Base-by-base conservation (phyloP, 345 rosid species). In the Kernera saxatilis region DNA sequence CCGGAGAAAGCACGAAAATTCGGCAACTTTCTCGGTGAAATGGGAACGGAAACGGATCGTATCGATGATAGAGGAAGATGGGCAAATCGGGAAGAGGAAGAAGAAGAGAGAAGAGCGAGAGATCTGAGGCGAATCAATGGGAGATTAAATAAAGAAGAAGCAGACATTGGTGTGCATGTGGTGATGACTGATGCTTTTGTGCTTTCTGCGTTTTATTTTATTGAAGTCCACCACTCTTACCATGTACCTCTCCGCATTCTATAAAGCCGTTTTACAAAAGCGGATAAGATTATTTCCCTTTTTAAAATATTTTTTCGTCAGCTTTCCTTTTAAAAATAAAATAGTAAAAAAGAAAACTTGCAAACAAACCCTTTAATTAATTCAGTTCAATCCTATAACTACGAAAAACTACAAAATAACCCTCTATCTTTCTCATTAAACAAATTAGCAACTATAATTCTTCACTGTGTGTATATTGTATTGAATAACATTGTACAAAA, bases 61-160 rank as follows among this genome's bases (percentile, higher is more conserved):
- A 60, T 19, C 25, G 36, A 15, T 12, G 70, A 39, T 5, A 43
- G 54, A 52, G 69, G 35, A 10, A 23, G 63, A 58, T n/a, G 72
- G 68, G 27, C 0, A 19, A 77, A 65, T 25, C 30, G 51, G 36
- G 71, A 62, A 52, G 70, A 43, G 41, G 74, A 49, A 17, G 50
- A 27, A 27, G 39, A 68, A 32, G 59, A 51, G 15, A 62, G 54
- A 36, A 54, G 12, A 52, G 62, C 4, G 69, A 62, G 69, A 30
- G 80, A 79, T 77, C 80, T 77, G 73, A 71, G n/a, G 30, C 71
- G 75, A 76, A 76, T 48, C 67, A 50, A 63, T 2, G 71, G 40
- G 54, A 76, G 46, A 55, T 57, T 64, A 70, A 76, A 63, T 64
- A 70, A 56, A 64, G 67, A 64, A 70, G 79, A n/a, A 67, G 72